Evolutionary conservation across 2,329 filamentous ascomycete genomes (phyloP), one percentile per base, ranked within the genome.

Genomic region (Xylariales sp.): DNA sequence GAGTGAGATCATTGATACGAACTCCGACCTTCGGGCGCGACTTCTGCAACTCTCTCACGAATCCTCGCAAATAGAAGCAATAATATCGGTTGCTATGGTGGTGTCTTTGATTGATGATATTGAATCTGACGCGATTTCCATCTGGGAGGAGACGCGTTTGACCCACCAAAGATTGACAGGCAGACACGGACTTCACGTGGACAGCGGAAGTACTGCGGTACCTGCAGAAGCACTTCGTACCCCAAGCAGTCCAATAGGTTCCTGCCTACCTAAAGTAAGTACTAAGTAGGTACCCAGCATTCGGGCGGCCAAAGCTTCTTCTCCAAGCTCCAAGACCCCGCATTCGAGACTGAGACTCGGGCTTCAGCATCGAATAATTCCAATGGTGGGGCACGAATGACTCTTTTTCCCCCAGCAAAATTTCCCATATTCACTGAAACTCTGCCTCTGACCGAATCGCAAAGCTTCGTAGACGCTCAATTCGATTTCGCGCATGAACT

Each of bases 171-270:
- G 15, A 32, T 10, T 10, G 19, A 21, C 19, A 35, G 32, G 32
- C 32, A 35, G 18, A 35, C 32, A 35, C 32, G 32, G 10, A 9
- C 16, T 6, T 35, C 32, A 35, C 32, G 32, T 35, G 32, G 15
- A 15, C 9, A 21, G 9, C 15, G 7, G 9, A 9, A 8, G 7
- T 7, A 32, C 29, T 27, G 24, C 8, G 8, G 7, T 8, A 27
- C n/a, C n/a, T 27, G n/a, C 24, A 8, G 24, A n/a, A 8, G 24
- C 24, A 27, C 24, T n/a, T n/a, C 7, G 24, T n/a, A 27, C 24
- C 24, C 24, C 24, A 8, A 8, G 7, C 24, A n/a, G n/a, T n/a
- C n/a, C n/a, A n/a, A n/a, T n/a, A n/a, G n/a, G n/a, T n/a, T n/a
- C n/a, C n/a, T n/a, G n/a, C n/a, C n/a, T n/a, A n/a, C n/a, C n/a